Conservation (phyloP, 2,329 filamentous ascomycete species). For the Cordyceps cicadae region DNA sequence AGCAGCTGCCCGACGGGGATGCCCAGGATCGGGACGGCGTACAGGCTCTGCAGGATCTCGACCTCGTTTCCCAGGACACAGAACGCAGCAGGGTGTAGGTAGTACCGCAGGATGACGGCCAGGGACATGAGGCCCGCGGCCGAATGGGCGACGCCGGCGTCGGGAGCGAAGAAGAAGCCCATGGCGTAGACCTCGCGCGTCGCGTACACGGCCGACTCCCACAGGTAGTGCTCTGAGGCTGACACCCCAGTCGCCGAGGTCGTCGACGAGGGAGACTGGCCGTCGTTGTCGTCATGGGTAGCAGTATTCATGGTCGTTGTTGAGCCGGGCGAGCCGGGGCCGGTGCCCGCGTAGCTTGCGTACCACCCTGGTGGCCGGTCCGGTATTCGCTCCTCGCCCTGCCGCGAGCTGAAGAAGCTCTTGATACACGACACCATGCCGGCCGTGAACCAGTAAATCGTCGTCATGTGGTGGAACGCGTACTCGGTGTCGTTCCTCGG, state of each 20-base stretch:
- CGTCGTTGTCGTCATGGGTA: not conserved
- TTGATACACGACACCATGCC: constrained; percentile 8
- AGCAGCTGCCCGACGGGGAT: constrained; percentile 6
- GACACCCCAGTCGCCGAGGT: not conserved
- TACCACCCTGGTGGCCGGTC: not conserved
- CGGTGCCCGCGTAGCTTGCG: not conserved
- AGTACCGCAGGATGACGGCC: constrained; percentile 6
- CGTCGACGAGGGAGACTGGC: not conserved
- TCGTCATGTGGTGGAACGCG: constrained; percentile 12
- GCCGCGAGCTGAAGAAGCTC: constrained; percentile 6
- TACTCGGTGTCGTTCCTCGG: constrained; percentile 14
- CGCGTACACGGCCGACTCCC: constrained; percentile 10
- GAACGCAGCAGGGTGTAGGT: constrained; percentile 4
- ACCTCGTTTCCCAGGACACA: constrained; percentile 5
- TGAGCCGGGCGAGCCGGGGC: not conserved
- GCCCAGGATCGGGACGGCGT: not conserved
- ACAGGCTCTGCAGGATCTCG: constrained; percentile 3
- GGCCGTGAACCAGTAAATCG: constrained; percentile 13
- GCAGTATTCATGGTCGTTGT: not conserved
- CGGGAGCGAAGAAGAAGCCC: constrained; percentile 5
- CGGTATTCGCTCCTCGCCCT: constrained; percentile 2
- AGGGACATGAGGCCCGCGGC: constrained; percentile 9
- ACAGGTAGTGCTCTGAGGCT: constrained; percentile 5
- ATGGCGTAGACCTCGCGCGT: constrained; percentile 4
- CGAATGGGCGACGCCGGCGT: constrained; percentile 5